Evolutionary conservation across 768 basidiomycete species (phyloP).

Genomic region (Lactarius indigo): DNA sequence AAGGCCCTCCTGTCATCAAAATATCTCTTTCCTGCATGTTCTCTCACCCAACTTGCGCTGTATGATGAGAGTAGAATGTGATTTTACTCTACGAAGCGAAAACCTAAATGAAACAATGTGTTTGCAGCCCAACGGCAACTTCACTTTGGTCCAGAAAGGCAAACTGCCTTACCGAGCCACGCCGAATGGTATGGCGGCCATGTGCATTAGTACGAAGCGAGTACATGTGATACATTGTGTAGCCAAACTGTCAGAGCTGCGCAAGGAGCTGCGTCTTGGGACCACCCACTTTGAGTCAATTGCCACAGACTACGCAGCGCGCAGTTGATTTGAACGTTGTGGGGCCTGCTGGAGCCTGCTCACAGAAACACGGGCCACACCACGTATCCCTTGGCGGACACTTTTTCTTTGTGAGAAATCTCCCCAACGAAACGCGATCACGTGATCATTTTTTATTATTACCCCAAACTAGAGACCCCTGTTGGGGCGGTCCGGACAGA

Average conservation of each 20-base stretch:
- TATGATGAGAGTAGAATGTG: not conserved
- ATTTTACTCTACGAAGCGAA: not conserved
- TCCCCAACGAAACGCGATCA: slow-evolving; percentile 25
- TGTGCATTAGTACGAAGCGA: not conserved
- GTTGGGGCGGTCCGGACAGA: not conserved
- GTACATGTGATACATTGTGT: not conserved
- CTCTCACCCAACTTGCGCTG: not conserved
- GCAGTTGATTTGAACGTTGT: not conserved
- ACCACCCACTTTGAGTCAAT: not conserved
- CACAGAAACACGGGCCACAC: not conserved
- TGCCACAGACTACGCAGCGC: too few species aligned
- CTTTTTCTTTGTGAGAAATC: too few species aligned
- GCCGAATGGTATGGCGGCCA: not conserved
- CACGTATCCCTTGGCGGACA: not conserved
- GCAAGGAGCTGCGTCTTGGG: not conserved
- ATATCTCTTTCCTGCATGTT: not conserved
- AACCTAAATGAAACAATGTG: not conserved
- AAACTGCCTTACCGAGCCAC: too few species aligned
- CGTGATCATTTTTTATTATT: slow-evolving; percentile 12
- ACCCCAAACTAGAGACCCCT: slow-evolving; percentile 10
- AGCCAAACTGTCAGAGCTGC: not conserved
- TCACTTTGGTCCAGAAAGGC: not conserved
- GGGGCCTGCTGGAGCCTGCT: not conserved
- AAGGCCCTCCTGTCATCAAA: not conserved
- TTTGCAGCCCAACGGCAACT: not conserved